phyloP scores from a whole-genome alignment of 345 rosid genomes.

The Barbarea vulgaris region DNA sequence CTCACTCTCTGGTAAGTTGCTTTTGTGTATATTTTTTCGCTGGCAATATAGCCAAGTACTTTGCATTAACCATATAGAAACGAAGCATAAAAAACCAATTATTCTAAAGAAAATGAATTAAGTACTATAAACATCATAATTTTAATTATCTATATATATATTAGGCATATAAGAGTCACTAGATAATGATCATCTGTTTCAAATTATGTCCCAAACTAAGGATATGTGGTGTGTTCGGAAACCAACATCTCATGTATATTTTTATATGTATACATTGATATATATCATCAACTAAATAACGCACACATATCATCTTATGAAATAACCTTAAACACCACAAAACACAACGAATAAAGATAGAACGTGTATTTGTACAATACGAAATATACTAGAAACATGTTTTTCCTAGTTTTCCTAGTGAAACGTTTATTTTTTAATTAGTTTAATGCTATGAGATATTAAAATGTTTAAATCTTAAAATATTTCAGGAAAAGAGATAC shows the following conservation, averaged over 20 bases:
- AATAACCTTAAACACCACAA: slow-evolving; percentile 31
- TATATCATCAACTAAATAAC: slow-evolving; percentile 10
- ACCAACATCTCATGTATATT: slow-evolving; percentile 17
- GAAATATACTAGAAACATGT: neutral
- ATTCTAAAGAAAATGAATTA: neutral
- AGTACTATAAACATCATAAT: neutral
- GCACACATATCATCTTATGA: slow-evolving; percentile 2
- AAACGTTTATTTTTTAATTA: neutral
- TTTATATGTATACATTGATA: slow-evolving; percentile 14
- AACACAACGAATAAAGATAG: neutral
- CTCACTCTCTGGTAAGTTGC: slow-evolving; percentile 1
- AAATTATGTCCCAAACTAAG: slow-evolving; percentile 3
- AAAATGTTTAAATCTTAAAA: neutral
- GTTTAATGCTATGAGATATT: neutral
- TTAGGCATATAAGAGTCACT: slow-evolving; percentile 1
- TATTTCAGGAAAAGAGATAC: slow-evolving; percentile 65
- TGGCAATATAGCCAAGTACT: neutral
- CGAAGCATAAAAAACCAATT: neutral
- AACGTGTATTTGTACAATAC: neutral
- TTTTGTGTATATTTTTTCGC: neutral
- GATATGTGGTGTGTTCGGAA: slow-evolving; percentile 24
- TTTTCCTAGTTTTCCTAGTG: neutral
- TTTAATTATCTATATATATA: neutral
- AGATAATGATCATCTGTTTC: neutral
- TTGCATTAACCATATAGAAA: neutral